Percentiles rank a stretch among this genome's conserved stretches.
These are phyloP conservation scores for Erysimum cheiri DNA, from an alignment of 441 rosid genomes.

Conservation along the genomic window DNA sequence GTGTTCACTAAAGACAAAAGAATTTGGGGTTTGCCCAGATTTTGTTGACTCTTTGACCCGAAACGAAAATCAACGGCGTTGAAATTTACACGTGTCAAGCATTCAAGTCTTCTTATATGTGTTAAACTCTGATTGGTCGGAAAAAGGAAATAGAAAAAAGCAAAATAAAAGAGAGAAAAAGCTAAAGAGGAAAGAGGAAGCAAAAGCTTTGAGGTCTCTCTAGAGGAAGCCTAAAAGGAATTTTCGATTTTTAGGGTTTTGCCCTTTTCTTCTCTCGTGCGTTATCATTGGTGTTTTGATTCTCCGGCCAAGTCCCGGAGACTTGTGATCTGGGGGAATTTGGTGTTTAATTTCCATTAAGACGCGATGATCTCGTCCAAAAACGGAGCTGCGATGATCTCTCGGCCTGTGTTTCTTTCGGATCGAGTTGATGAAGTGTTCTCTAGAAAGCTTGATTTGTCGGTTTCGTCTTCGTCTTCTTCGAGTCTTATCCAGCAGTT, in stretches of 20 bases:
- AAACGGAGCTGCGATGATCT: conserved; percentile 55
- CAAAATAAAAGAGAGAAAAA: conserved; percentile 18
- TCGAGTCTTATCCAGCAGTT: conserved; percentile 58
- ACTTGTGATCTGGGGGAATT: conserved; percentile 37
- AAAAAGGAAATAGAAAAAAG: conserved; percentile 8
- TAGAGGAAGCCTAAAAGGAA: conserved; percentile 11
- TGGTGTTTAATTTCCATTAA: conserved; percentile 17
- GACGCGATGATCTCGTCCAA: conserved; percentile 66
- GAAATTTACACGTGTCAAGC: conserved; percentile 36
- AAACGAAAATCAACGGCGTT: conserved; percentile 45
- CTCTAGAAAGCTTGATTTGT: conserved; percentile 59
- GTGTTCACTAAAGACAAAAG: conserved; percentile 41
- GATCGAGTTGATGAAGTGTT: conserved; percentile 59
- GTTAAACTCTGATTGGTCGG: conserved; percentile 25
- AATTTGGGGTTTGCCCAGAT: conserved; percentile 39
- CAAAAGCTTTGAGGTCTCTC: conserved; percentile 26
- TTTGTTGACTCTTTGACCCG: conserved; percentile 45
- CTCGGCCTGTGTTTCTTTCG: conserved; percentile 47
- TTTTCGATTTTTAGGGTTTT: conserved; percentile 43
- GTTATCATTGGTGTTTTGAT: conserved; percentile 13
- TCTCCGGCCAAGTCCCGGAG: conserved; percentile 46
- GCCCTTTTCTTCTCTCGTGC: conserved; percentile 36
- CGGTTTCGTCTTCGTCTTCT: conserved; percentile 45
- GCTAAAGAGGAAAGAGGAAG: conserved; percentile 23
- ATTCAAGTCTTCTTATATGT: conserved; percentile 19